Percentiles rank a stretch among this genome's conserved stretches.
phyloP scores from a whole-genome alignment of 2,329 filamentous ascomycete genomes.

The Juglanconis sp. region DNA sequence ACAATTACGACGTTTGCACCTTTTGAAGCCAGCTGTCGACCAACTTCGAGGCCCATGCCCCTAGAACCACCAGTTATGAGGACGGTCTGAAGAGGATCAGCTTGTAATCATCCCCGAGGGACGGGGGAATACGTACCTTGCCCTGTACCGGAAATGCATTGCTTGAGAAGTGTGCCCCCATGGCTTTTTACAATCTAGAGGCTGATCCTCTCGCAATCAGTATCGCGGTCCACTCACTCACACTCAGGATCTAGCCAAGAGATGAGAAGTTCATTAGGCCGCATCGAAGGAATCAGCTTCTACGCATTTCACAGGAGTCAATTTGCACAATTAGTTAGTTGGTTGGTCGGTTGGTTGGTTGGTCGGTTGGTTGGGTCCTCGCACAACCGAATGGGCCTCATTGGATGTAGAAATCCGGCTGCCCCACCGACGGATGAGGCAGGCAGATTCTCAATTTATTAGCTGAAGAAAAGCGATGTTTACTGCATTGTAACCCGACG shows the following conservation, averaged over 20 bases:
- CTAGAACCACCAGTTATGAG: constrained; percentile 89
- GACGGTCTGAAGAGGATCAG: constrained; percentile 61
- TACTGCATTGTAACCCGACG: too few species aligned
- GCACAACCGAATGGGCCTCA: too few species aligned
- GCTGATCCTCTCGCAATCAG: background rate
- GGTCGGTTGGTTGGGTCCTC: too few species aligned
- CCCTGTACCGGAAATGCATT: constrained; percentile 7
- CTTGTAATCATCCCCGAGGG: background rate
- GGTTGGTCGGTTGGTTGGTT: too few species aligned
- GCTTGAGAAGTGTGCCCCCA: background rate
- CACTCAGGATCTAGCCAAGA: too few species aligned
- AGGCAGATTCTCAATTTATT: too few species aligned
- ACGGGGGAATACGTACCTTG: constrained; percentile 8
- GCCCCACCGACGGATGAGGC: too few species aligned
- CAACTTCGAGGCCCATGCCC: constrained; percentile 80
- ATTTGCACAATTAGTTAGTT: too few species aligned
- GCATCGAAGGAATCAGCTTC: background rate
- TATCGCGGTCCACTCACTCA: background rate
- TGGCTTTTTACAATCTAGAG: background rate
- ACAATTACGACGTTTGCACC: constrained; percentile 87
- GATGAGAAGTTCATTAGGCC: background rate
- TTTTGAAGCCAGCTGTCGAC: constrained; percentile 70
- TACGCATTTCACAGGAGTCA: too few species aligned
- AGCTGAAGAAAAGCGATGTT: too few species aligned
- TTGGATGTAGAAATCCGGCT: too few species aligned